A percentile compares a stretch with the other conserved stretches of the same genome.
phyloP scores from a whole-genome alignment of 1,284 basidiomycete species.

The Ceratobasidium sp. region DNA sequence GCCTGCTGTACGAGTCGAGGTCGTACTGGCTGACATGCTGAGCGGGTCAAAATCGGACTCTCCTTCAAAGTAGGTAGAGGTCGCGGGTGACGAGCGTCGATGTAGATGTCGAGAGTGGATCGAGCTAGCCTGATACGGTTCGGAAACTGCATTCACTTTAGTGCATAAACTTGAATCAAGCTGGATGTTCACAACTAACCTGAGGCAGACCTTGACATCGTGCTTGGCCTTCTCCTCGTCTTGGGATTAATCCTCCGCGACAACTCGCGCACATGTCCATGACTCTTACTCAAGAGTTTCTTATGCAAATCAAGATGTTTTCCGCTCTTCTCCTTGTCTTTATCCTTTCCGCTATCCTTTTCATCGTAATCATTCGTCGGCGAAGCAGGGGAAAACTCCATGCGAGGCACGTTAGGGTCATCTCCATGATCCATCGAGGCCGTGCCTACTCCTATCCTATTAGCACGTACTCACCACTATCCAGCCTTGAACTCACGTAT shows the following conservation, averaged over 20 bases:
- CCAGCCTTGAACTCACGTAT: constrained; percentile 10
- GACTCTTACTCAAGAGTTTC: constrained; percentile 74
- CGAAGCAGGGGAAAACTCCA: constrained; percentile 41
- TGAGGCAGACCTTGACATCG: constrained; percentile 70
- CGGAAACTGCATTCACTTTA: constrained; percentile 62
- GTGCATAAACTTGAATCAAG: constrained; percentile 3
- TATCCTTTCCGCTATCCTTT: constrained; percentile 13
- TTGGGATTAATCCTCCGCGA: constrained; percentile 80
- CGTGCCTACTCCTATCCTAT: not conserved
- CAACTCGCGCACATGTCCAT: constrained; percentile 78
- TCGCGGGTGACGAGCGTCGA: constrained; percentile 32
- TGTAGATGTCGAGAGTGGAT: constrained; percentile 78
- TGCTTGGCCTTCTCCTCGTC: constrained; percentile 66
- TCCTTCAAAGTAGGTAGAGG: constrained; percentile 31
- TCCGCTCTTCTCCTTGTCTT: constrained; percentile 39
- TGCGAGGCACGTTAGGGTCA: constrained; percentile 17
- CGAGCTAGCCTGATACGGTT: constrained; percentile 83
- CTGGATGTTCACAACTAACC: constrained; percentile 60
- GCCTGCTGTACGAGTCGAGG: not conserved
- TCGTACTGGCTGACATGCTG: constrained; percentile 26
- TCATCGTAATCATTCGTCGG: constrained; percentile 32
- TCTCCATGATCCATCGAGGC: constrained; percentile 31
- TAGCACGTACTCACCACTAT: not conserved
- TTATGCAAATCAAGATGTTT: constrained; percentile 45
- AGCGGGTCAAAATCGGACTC: constrained; percentile 36